Evolutionary conservation across 805 yeast genomes (phyloP).

Genomic region (Saturnispora gosingensis): DNA sequence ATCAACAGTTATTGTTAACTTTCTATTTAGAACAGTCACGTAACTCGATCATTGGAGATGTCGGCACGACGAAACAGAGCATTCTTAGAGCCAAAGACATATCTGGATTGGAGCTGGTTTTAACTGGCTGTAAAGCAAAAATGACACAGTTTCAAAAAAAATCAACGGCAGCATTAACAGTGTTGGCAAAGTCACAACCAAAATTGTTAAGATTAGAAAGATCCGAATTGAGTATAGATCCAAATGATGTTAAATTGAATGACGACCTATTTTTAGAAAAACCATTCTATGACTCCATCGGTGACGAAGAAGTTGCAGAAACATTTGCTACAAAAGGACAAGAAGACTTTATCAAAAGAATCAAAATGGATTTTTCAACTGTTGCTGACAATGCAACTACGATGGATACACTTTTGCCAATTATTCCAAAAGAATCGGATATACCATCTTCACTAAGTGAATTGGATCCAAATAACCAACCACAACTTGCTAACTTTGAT

Average conservation of each 20-base stretch:
- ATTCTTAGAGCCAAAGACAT: conserved; percentile 47
- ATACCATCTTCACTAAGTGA: conserved; percentile 46
- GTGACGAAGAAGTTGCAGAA: conserved; percentile 32
- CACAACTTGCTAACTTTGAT: conserved; percentile 61
- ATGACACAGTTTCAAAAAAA: conserved; percentile 74
- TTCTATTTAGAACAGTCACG: conserved; percentile 64
- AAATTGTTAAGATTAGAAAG: conserved; percentile 14
- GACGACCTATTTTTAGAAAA: conserved; percentile 73
- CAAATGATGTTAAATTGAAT: conserved; percentile 53
- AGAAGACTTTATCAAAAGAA: conserved; percentile 29
- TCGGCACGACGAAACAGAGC: conserved; percentile 52
- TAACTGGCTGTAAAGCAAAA: conserved; percentile 85
- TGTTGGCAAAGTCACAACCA: conserved; percentile 53
- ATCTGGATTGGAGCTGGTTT: conserved; percentile 50
- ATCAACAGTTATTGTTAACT: conserved; percentile 32
- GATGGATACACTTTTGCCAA: conserved; percentile 39
- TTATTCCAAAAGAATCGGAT: conserved; percentile 50
- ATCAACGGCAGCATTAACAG: conserved; percentile 63
- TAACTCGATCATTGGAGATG: conserved; percentile 48
- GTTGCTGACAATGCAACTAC: neutral
- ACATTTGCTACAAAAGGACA: conserved; percentile 17
- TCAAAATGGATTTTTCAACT: conserved; percentile 32
- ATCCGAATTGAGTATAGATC: conserved; percentile 26
- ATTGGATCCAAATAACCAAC: conserved; percentile 78
- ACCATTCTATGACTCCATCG: conserved; percentile 58